Evolutionary conservation across 306 rosid genomes (phyloP), one percentile per base, ranked within the genome.

Genomic region (Cucurbita ficifolia): DNA sequence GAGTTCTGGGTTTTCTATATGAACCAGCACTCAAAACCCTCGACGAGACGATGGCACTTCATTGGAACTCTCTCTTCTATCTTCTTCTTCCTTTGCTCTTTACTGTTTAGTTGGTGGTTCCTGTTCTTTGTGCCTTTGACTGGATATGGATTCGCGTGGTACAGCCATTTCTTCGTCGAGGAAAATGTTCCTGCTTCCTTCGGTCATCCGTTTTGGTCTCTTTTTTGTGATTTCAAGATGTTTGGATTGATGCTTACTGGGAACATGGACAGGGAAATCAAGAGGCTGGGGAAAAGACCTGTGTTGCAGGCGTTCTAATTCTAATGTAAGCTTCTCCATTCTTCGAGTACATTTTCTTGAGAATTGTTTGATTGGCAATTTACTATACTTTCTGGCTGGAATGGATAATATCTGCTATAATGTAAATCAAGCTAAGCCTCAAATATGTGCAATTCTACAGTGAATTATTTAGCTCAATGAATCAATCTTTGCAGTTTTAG

Each of bases 231-330:
- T 79, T 85, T 55, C 84, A 91, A 84, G 90, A 94, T 94, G 99
- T 90, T 91, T 79, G 92, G 95, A 3, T 85, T 91, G 62, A 94
- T 94, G 97, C 88, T 94, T 70, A 89, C 95, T 1, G 96, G 99
- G 13, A 74, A 87, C 62, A 94, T 94, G 97, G 99, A 94, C 77
- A 91, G 82, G 87, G 99, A 94, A 88, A 94, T 94, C 78, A 94
- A 94, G 84, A 87, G 98, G 92, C 90, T 94, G 22, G 98, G 98
- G 4, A 94, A 94, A 76, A 91, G 97, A 76, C 99, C 99, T 75
- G 87, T 94, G 21, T 79, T 89, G 75, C 98, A 89, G 79, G 81
- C 16, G 48, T 88, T 89, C 61, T 90, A 77, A 84, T 77, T 72
- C 61, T 17, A 36, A n/a, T 24, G 65, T 53, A 18, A 75, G 35